These are phyloP conservation scores for Nowakowskiella sp. DNA, from an alignment of 192 early-diverging fungal genomes.

Conservation along the genomic window DNA sequence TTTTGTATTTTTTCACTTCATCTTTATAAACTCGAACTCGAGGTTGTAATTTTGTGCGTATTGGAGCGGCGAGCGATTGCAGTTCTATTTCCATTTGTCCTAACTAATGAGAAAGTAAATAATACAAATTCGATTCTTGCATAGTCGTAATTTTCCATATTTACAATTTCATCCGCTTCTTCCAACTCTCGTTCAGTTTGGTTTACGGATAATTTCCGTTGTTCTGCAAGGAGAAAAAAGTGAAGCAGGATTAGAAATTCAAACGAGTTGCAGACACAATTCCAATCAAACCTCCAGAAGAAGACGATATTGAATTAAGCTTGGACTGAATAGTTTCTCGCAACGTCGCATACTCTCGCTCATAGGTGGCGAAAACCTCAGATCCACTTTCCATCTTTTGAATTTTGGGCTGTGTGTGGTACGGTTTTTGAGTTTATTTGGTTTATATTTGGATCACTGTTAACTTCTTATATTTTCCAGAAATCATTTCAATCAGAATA, in stretches of 20 bases:
- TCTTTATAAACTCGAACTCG: slow-evolving; percentile 65
- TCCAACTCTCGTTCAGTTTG: slow-evolving; percentile 77
- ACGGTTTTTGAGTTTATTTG: too few species aligned
- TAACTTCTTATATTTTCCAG: too few species aligned
- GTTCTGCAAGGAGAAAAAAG: slow-evolving; percentile 39
- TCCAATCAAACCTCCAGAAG: slow-evolving; percentile 46
- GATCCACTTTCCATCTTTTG: too few species aligned
- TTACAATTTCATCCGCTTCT: slow-evolving; percentile 85
- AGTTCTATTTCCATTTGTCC: slow-evolving; percentile 94
- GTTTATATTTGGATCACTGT: too few species aligned
- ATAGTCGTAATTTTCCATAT: background rate
- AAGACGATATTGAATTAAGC: slow-evolving; percentile 48
- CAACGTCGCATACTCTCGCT: slow-evolving; percentile 68
- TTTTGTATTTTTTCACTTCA: slow-evolving; percentile 69
- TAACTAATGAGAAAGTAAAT: slow-evolving; percentile 23
- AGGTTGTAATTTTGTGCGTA: slow-evolving; percentile 57
- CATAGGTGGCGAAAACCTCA: slow-evolving; percentile 80
- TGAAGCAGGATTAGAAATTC: too few species aligned
- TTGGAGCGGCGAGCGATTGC: slow-evolving; percentile 55
- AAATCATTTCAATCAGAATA: too few species aligned
- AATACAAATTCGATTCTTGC: background rate
- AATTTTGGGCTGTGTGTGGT: too few species aligned
- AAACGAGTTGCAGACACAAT: too few species aligned
- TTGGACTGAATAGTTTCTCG: slow-evolving; percentile 48
- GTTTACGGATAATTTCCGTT: slow-evolving; percentile 64